Evolutionary conservation across 208 protist species (phyloP).

Genomic region (Acanthamoeba royreba): DNA sequence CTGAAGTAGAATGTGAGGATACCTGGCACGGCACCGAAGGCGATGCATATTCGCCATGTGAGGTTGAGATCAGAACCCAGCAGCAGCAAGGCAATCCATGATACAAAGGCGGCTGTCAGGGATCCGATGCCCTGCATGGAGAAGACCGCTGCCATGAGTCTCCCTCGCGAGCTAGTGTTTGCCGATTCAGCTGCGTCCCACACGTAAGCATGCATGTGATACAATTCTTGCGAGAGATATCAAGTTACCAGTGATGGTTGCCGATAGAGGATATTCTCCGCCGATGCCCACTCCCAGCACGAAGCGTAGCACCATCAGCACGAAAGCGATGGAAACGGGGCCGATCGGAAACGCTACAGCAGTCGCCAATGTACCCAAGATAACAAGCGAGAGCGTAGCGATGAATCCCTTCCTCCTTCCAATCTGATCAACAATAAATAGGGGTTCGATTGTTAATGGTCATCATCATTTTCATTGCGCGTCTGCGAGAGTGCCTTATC

Average conservation of each 20-base stretch:
- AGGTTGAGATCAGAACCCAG: background rate
- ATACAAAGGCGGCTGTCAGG: slow-evolving; percentile 49
- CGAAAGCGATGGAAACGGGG: slow-evolving; percentile 32
- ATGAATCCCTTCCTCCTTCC: slow-evolving; percentile 62
- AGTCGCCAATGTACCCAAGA: slow-evolving; percentile 46
- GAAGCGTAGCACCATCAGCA: slow-evolving; percentile 57
- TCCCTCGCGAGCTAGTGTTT: background rate
- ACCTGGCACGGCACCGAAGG: slow-evolving; percentile 64
- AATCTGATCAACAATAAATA: background rate
- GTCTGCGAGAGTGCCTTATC: slow-evolving; percentile 45
- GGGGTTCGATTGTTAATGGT: background rate
- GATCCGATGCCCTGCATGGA: slow-evolving; percentile 74
- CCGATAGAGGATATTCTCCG: slow-evolving; percentile 78
- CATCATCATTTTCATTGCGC: background rate
- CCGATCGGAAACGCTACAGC: background rate
- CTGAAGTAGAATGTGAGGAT: slow-evolving; percentile 68
- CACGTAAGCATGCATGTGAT: background rate
- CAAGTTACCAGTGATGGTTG: slow-evolving; percentile 53
- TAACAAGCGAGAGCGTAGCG: slow-evolving; percentile 58
- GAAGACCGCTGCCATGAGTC: slow-evolving; percentile 67
- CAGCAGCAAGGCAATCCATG: background rate
- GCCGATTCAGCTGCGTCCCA: background rate
- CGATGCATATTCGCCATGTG: slow-evolving; percentile 57
- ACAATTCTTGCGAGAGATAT: too few relatives aligned
- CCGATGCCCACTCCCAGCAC: slow-evolving; percentile 74